These are phyloP conservation scores for Xylaria nigripes DNA, from an alignment of 495 filamentous ascomycete species.

Conservation along the genomic window DNA sequence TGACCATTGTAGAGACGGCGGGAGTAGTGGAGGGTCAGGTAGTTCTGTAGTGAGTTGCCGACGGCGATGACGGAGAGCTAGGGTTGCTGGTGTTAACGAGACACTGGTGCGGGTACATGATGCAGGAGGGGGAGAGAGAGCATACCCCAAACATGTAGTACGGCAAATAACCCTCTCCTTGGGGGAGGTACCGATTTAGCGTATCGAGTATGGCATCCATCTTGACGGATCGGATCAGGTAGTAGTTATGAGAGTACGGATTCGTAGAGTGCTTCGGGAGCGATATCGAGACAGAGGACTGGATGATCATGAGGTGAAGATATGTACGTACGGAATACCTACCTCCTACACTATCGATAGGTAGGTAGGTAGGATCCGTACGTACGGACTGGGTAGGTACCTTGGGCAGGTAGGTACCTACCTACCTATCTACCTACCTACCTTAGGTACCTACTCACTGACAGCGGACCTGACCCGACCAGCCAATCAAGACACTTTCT, in stretches of 20 bases:
- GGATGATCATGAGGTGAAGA: not conserved
- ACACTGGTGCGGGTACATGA: not conserved
- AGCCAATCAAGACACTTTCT: too few species aligned
- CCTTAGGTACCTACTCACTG: too few species aligned
- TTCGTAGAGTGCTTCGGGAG: not conserved
- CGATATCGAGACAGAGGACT: not conserved
- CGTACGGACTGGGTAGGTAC: too few species aligned
- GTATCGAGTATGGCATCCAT: slow-evolving; percentile 28
- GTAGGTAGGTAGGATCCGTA: too few species aligned
- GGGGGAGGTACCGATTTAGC: slow-evolving; percentile 31
- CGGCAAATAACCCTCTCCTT: slow-evolving; percentile 37
- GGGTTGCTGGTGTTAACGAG: slow-evolving; percentile 5
- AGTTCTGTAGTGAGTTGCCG: slow-evolving; percentile 75
- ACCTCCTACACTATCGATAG: too few species aligned
- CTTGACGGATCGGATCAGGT: not conserved
- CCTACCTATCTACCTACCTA: too few species aligned
- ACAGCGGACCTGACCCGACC: too few species aligned
- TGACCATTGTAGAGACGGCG: slow-evolving; percentile 63
- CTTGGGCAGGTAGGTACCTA: too few species aligned
- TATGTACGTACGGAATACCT: not conserved
- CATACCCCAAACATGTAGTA: slow-evolving; percentile 44
- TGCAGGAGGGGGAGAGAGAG: not conserved
- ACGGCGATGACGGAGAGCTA: slow-evolving; percentile 71
- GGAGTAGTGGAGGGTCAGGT: slow-evolving; percentile 63
- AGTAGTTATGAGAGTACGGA: too few species aligned